Evolutionary conservation across 2,329 filamentous ascomycete species (phyloP), one percentile per base, ranked within the genome.

Genomic region (Didymella glomerata): DNA sequence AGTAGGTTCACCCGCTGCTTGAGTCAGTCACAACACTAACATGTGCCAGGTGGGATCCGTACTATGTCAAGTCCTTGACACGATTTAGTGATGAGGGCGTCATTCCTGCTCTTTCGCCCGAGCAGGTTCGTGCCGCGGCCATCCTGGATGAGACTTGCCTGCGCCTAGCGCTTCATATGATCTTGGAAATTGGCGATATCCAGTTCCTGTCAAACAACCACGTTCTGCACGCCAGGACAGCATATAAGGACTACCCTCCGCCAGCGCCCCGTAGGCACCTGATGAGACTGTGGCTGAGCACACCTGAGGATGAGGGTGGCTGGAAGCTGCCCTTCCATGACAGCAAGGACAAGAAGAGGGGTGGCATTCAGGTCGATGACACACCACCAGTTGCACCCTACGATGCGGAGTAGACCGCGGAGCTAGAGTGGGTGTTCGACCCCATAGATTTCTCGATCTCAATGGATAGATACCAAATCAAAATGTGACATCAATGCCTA

Each of bases 291-390:
- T 97, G 93, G 93, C 80, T 97, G 54, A 88, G 90, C 11, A 92
- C 90, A 2, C 92, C 92, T 0, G 90, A 94, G 78, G 82, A 78
- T 22, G 92, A 96, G 77, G 93, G 92, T 2, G 93, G 93, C 0
- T 96, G 92, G 92, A 87, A 85, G 50, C 77, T 96, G 76, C 92
- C 92, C 1, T 94, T 93, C 79, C 88, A 87, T 68, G 93, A 96
- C 77, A 90, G 86, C 55, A 81, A 85, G 55, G 90, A 95, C 83
- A 91, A 91, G 85, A 96, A 96, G 85, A 84, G 93, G 18, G 92
- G 92, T 8, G 93, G 92, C 0, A 91, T 96, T 65, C 93, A 96
- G 80, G 92, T 97, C 2, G 86, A 96, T 76, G 86, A 96, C 75
- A 90, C 84, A 25, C 81, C 89, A 9, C 92, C 92, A 1, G 86